These are phyloP conservation scores for Hyaloscypha hepaticicola DNA, from an alignment of 495 filamentous ascomycete genomes.

Conservation along the genomic window DNA sequence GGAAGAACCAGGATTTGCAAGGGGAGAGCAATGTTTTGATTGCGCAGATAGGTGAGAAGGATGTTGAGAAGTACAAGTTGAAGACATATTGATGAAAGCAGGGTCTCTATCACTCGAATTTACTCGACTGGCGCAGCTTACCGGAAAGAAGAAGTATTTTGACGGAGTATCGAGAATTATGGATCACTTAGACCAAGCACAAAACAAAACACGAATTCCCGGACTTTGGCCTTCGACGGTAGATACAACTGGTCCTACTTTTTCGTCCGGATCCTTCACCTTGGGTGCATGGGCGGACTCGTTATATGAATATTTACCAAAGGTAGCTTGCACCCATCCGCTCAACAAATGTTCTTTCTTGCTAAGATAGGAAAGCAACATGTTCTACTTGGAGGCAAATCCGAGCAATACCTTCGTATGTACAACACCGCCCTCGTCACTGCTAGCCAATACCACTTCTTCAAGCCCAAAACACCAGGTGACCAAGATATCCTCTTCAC, in stretches of 20 bases:
- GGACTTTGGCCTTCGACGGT: slow-evolving; percentile 71
- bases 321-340: slow-evolving; percentile 53
- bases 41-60: not conserved
- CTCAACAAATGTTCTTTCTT: not conserved
- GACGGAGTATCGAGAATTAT: slow-evolving; percentile 90
- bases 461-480: slow-evolving; percentile 50
- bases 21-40: not conserved
- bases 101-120: slow-evolving; percentile 86
- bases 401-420: slow-evolving; percentile 80
- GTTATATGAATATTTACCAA: not conserved
- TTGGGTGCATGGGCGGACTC: not conserved
- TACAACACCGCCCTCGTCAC: slow-evolving; percentile 74
- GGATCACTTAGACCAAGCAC: slow-evolving; percentile 76
- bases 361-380: not conserved
- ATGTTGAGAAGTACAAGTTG: not conserved
- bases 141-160: slow-evolving; percentile 82
- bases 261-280: not conserved
- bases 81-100: slow-evolving; percentile 36
- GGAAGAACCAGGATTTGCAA: slow-evolving; percentile 51
- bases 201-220: slow-evolving; percentile 65
- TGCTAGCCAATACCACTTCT: slow-evolving; percentile 44
- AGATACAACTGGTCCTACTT: not conserved
- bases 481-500: slow-evolving; percentile 79
- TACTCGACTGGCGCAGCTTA: slow-evolving; percentile 86
- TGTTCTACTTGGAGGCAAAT: slow-evolving; percentile 49